Evolutionary conservation across 2,329 filamentous ascomycete species (phyloP).

Genomic region (Macroventuria anomochaeta): DNA sequence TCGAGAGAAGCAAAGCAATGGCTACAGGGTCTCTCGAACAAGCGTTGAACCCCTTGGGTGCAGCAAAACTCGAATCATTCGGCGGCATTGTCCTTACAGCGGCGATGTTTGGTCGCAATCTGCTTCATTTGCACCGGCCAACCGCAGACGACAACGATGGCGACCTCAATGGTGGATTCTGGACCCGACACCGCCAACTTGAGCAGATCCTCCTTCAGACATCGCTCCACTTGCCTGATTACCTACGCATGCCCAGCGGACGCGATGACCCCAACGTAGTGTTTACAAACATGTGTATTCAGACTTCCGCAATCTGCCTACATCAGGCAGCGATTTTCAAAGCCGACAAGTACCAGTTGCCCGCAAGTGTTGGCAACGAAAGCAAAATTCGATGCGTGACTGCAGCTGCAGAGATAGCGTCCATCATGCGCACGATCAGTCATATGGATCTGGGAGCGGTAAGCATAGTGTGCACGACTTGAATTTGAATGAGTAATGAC

Average conservation of each 20-base stretch:
- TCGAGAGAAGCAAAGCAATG: conserved; percentile 77
- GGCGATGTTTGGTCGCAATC: conserved; percentile 88
- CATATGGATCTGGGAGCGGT: conserved; percentile 85
- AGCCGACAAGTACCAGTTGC: conserved; percentile 84
- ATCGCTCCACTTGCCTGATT: conserved; percentile 78
- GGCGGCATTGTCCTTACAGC: conserved; percentile 83
- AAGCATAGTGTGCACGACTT: conserved; percentile 49
- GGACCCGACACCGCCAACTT: conserved; percentile 88
- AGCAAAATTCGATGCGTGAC: conserved; percentile 93
- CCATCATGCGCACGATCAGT: conserved; percentile 93
- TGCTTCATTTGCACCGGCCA: conserved; percentile 88
- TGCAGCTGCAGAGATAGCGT: conserved; percentile 90
- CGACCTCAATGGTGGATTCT: conserved; percentile 91
- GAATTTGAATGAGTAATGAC: conserved; percentile 12
- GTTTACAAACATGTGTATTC: conserved; percentile 95
- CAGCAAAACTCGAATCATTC: conserved; percentile 75
- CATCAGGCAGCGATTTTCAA: conserved; percentile 99
- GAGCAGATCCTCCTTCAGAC: conserved; percentile 92
- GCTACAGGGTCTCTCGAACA: conserved; percentile 73
- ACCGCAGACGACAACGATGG: conserved; percentile 80
- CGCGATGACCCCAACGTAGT: conserved; percentile 82
- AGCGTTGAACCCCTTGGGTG: conserved; percentile 73
- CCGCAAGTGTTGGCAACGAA: conserved; percentile 78
- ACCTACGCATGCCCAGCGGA: conserved; percentile 79
- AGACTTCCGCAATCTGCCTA: conserved; percentile 95